These are phyloP conservation scores for Bipolaris zeicola DNA, from an alignment of 2,329 filamentous ascomycete genomes.

Conservation along the genomic window DNA sequence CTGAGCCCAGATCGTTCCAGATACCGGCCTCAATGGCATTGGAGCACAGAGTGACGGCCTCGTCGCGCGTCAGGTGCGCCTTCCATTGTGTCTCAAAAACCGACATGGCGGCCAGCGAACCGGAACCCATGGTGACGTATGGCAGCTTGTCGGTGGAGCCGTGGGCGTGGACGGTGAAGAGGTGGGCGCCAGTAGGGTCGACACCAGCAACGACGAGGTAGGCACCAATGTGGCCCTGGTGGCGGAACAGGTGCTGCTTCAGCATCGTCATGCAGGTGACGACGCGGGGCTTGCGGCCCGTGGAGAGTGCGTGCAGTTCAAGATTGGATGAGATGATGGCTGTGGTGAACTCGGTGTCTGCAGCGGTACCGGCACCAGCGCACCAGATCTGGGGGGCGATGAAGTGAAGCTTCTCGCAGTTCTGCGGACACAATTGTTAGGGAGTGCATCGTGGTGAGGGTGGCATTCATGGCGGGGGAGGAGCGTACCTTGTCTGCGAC, in stretches of 20 bases:
- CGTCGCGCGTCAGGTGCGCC: constrained; percentile 73
- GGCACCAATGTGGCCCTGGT: constrained; percentile 96
- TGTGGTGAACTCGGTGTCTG: constrained; percentile 98
- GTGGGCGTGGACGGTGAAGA: constrained; percentile 98
- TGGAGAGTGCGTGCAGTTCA: constrained; percentile 94
- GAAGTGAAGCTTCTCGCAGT: constrained; percentile 99
- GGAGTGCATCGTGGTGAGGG: not conserved
- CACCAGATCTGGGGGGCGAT: constrained; percentile 99
- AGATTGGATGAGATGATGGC: constrained; percentile 98
- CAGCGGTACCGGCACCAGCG: constrained; percentile 94
- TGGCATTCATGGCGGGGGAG: constrained; percentile 1
- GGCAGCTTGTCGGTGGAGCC: constrained; percentile 98
- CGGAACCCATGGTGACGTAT: constrained; percentile 98
- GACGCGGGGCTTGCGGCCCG: constrained; percentile 93
- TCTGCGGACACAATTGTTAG: constrained; percentile 56
- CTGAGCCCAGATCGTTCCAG: constrained; percentile 97
- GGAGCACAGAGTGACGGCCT: constrained; percentile 79
- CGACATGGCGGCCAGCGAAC: constrained; percentile 94
- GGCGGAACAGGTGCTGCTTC: constrained; percentile 98
- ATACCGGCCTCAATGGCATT: constrained; percentile 96
- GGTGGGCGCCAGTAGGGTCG: constrained; percentile 90
- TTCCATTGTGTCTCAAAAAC: constrained; percentile 98
- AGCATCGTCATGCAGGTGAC: constrained; percentile 99
- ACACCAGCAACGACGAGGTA: constrained; percentile 97
- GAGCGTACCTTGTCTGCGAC: constrained; percentile 86